A percentile compares a stretch with the other conserved stretches of the same genome.
phyloP scores from a whole-genome alignment of 2,329 filamentous ascomycete genomes.

The Talaromyces sp. region DNA sequence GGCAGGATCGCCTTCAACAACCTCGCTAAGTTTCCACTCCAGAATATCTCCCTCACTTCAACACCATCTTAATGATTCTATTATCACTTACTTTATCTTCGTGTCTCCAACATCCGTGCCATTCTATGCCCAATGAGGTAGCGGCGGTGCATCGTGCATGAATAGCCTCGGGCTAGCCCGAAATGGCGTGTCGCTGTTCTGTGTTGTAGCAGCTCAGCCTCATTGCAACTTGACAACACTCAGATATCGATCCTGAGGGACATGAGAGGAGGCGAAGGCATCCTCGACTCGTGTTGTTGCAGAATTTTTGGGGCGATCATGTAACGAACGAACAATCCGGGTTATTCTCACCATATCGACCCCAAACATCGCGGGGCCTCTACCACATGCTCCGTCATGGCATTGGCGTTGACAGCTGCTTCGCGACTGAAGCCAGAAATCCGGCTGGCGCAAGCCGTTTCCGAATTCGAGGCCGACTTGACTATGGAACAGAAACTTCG shows the following conservation, averaged over 20 bases:
- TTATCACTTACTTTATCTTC: background rate
- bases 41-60: too few species aligned
- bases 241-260: background rate
- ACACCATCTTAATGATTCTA: background rate
- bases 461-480: slow-evolving; percentile 40
- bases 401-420: slow-evolving; percentile 16
- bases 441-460: slow-evolving; percentile 39
- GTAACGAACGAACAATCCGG: background rate
- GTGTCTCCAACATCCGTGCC: background rate
- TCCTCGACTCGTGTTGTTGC: background rate
- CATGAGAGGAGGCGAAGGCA: background rate
- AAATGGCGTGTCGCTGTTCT: background rate
- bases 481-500: slow-evolving; percentile 34
- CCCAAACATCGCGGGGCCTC: background rate
- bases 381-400: background rate
- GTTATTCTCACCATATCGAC: background rate
- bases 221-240: background rate
- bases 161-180: background rate
- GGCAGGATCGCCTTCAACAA: too few species aligned
- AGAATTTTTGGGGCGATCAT: background rate
- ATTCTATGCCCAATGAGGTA: background rate
- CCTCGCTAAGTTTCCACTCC: too few species aligned
- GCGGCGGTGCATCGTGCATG: background rate
- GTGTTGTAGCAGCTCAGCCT: background rate
- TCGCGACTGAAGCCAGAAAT: slow-evolving; percentile 22